Evolutionary conservation across 1,284 basidiomycete species (phyloP).

Genomic region (Thelephora terrestris): DNA sequence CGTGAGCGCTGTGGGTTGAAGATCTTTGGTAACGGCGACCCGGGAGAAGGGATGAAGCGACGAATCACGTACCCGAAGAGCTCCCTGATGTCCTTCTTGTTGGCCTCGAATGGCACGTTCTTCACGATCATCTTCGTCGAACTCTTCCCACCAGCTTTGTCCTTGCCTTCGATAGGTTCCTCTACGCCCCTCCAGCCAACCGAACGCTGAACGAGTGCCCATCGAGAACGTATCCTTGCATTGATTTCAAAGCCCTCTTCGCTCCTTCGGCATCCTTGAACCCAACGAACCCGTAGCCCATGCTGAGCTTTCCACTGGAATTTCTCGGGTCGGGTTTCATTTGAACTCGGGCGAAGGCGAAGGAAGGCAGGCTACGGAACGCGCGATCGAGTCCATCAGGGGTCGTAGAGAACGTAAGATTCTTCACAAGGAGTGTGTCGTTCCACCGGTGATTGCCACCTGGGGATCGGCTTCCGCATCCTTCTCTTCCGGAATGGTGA

Average conservation of each 20-base stretch:
- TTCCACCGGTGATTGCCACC: constrained; percentile 48
- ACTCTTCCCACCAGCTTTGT: constrained; percentile 35
- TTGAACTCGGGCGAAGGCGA: constrained; percentile 85
- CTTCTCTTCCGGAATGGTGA: constrained; percentile 27
- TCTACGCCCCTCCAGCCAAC: constrained; percentile 84
- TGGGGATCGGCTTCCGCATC: constrained; percentile 32
- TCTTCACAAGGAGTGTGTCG: constrained; percentile 94
- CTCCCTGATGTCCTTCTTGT: constrained; percentile 85
- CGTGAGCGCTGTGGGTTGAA: constrained; percentile 59
- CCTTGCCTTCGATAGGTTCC: constrained; percentile 37
- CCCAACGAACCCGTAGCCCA: constrained; percentile 96
- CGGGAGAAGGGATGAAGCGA: constrained; percentile 6
- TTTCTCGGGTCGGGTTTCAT: constrained; percentile 83
- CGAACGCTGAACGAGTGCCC: constrained; percentile 80
- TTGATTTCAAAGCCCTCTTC: constrained; percentile 64
- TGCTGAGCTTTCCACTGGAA: constrained; percentile 59
- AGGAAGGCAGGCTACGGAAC: constrained; percentile 74
- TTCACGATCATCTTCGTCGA: constrained; percentile 93
- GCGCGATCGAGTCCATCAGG: constrained; percentile 59
- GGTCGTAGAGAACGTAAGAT: constrained; percentile 86
- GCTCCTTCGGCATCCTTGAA: constrained; percentile 76
- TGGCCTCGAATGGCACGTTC: constrained; percentile 95
- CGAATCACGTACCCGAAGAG: constrained; percentile 64
- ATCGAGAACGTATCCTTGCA: constrained; percentile 80
- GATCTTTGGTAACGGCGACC: no score